phyloP scores from a whole-genome alignment of 2,329 filamentous ascomycete species.

The Aspergillus sp. region DNA sequence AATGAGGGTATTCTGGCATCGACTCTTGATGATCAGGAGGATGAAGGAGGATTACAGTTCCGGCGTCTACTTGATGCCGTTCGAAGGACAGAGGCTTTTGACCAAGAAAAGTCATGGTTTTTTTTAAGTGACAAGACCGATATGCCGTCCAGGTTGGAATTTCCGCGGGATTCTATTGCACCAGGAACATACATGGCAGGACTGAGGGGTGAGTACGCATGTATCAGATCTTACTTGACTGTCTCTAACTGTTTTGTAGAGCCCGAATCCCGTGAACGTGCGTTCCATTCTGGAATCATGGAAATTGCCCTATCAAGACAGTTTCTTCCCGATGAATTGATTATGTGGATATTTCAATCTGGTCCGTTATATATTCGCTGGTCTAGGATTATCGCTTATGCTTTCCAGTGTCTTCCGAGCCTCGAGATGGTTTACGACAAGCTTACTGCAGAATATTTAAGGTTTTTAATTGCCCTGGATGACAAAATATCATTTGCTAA shows the following conservation, averaged over 20 bases:
- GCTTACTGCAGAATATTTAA: slow-evolving; percentile 57
- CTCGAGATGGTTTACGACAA: slow-evolving; percentile 50
- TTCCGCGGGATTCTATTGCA: slow-evolving; percentile 29
- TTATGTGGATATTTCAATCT: slow-evolving; percentile 56
- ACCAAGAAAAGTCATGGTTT: slow-evolving; percentile 50
- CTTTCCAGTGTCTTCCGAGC: slow-evolving; percentile 48
- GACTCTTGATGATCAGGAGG: slow-evolving; percentile 40
- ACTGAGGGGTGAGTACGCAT: slow-evolving; percentile 26
- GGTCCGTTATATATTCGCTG: slow-evolving; percentile 19
- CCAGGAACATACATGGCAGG: slow-evolving; percentile 24
- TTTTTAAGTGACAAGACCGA: slow-evolving; percentile 47
- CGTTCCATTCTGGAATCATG: slow-evolving; percentile 60
- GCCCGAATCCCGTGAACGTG: slow-evolving; percentile 50
- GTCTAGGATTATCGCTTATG: slow-evolving; percentile 4
- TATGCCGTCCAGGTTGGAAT: slow-evolving; percentile 19
- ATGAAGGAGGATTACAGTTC: slow-evolving; percentile 37
- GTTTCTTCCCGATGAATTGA: slow-evolving; percentile 57
- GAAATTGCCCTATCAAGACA: slow-evolving; percentile 48
- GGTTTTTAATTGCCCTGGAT: slow-evolving; percentile 31
- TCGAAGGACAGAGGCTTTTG: slow-evolving; percentile 56
- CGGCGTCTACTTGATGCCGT: slow-evolving; percentile 54
- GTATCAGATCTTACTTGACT: not conserved
- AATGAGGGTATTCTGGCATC: slow-evolving; percentile 40
- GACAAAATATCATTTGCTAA: not conserved
- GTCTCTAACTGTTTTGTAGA: slow-evolving; percentile 28